Conservation (phyloP, 371 early-diverging fungal genomes). For the Syncephalastrum sp. region DNA sequence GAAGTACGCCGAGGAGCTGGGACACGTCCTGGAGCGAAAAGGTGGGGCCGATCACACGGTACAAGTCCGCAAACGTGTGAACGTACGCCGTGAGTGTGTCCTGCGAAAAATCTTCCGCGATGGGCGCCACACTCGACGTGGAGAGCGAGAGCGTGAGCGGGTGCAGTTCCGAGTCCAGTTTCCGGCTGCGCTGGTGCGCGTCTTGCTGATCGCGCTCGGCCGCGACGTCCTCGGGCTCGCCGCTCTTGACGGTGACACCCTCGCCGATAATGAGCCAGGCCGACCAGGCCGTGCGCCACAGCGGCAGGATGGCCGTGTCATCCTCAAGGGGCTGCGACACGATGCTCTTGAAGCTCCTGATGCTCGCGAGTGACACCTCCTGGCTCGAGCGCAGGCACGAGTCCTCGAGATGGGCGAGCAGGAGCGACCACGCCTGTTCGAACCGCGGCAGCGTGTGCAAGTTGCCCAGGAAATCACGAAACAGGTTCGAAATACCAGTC, state of each 20-base stretch:
- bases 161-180: slow-evolving; percentile 27
- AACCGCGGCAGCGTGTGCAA: slow-evolving; percentile 62
- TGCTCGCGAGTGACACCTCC: slow-evolving; percentile 76
- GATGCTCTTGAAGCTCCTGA: slow-evolving; percentile 67
- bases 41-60: slow-evolving; percentile 46
- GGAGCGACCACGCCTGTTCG: slow-evolving; percentile 59
- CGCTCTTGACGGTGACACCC: slow-evolving; percentile 30
- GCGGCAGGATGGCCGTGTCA: slow-evolving; percentile 25
- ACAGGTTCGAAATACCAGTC: slow-evolving; percentile 71
- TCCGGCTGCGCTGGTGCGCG: slow-evolving; percentile 7
- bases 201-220: slow-evolving; percentile 3
- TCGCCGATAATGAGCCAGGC: slow-evolving; percentile 79
- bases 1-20: slow-evolving; percentile 52
- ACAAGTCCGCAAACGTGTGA: slow-evolving; percentile 63
- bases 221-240: slow-evolving; percentile 9
- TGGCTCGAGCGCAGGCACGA: slow-evolving; percentile 70
- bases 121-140: slow-evolving; percentile 28
- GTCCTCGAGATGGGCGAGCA: slow-evolving; percentile 75
- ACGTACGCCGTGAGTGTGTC: slow-evolving; percentile 75
- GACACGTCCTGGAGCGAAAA: slow-evolving; percentile 58
- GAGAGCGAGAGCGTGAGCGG: slow-evolving; percentile 39
- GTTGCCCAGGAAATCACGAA: slow-evolving; percentile 66
- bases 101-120: slow-evolving; percentile 66
- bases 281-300: slow-evolving; percentile 76
- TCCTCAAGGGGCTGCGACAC: slow-evolving; percentile 42